A percentile compares a stretch with the other conserved stretches of the same genome.
These are phyloP conservation scores for Intubia oerlemansii DNA, from an alignment of 2,329 filamentous ascomycete species.

Conservation along the genomic window DNA sequence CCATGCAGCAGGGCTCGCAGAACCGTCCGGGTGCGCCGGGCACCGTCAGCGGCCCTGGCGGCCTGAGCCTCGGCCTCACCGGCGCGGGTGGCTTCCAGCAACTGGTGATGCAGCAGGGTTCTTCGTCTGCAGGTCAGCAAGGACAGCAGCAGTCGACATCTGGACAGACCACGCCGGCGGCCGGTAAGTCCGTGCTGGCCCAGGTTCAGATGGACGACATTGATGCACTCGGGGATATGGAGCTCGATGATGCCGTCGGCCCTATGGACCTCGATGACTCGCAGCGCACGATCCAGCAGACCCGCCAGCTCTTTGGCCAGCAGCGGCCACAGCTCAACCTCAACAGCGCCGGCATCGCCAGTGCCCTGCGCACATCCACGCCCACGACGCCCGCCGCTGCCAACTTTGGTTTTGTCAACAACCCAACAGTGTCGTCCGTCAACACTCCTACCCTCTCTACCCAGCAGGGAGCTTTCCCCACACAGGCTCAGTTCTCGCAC, in stretches of 20 bases:
- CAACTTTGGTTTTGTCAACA: constrained; percentile 66
- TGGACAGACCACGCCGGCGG: too few species aligned
- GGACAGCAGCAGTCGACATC: constrained; percentile 7
- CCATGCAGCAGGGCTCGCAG: constrained; percentile 8
- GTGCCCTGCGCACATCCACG: constrained; percentile 66
- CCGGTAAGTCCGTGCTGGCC: too few species aligned
- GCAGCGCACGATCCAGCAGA: constrained; percentile 46
- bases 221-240: constrained; percentile 84
- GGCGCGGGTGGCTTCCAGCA: constrained; percentile 16
- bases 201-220: constrained; percentile 39
- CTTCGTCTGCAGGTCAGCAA: constrained; percentile 11
- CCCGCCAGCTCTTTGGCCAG: constrained; percentile 46
- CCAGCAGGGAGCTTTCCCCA: constrained; percentile 38
- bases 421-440: constrained; percentile 89
- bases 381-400: constrained; percentile 66
- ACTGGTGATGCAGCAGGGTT: constrained; percentile 20
- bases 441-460: constrained; percentile 84
- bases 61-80: constrained; percentile 7
- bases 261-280: constrained; percentile 41
- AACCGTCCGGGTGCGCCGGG: constrained; percentile 7
- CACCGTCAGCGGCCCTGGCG: constrained; percentile 1
- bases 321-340: constrained; percentile 55
- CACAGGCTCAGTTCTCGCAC: constrained; percentile 25
- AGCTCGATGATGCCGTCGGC: constrained; percentile 70
- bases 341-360: constrained; percentile 51